Evolutionary conservation across 805 yeast species (phyloP).

Genomic region (Candida xyloterini): DNA sequence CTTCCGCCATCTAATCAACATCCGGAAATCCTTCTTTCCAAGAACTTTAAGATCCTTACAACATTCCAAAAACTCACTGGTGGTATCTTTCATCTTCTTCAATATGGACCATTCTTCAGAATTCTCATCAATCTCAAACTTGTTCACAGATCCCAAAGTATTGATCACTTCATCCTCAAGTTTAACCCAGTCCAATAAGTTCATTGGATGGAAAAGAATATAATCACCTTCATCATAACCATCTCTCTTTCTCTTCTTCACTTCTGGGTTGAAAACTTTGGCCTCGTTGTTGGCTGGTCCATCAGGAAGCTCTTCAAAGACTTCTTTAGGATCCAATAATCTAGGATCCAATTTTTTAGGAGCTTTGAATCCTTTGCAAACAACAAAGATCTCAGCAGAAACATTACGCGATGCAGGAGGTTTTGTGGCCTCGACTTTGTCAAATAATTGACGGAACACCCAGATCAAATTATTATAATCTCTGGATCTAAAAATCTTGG

Average conservation of each 20-base stretch:
- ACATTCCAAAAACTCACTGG: conserved; percentile 75
- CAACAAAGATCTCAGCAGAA: conserved; percentile 98
- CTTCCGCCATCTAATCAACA: conserved; percentile 82
- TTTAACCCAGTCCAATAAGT: conserved; percentile 76
- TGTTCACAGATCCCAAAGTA: conserved; percentile 69
- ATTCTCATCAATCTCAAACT: conserved; percentile 57
- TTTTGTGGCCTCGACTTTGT: conserved; percentile 96
- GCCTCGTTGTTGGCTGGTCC: conserved; percentile 81
- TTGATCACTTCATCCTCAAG: conserved; percentile 76
- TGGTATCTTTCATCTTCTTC: conserved; percentile 71
- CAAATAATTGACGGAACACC: conserved; percentile 95
- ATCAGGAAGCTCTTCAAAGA: conserved; percentile 85
- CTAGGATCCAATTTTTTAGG: conserved; percentile 94
- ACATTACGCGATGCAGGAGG: conserved; percentile 99
- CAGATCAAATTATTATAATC: conserved; percentile 96
- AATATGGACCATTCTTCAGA: conserved; percentile 73
- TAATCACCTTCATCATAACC: conserved; percentile 97
- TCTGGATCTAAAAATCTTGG: conserved; percentile 97
- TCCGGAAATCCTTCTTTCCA: conserved; percentile 90
- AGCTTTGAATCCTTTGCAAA: conserved; percentile 92
- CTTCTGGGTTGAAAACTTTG: conserved; percentile 91
- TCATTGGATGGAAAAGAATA: conserved; percentile 63
- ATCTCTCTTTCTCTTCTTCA: conserved; percentile 82
- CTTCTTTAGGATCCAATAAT: conserved; percentile 85
- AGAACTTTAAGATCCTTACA: conserved; percentile 88